Base-by-base conservation (phyloP, 2,329 filamentous ascomycete genomes). In the Tolypocladium ovalisporum region DNA sequence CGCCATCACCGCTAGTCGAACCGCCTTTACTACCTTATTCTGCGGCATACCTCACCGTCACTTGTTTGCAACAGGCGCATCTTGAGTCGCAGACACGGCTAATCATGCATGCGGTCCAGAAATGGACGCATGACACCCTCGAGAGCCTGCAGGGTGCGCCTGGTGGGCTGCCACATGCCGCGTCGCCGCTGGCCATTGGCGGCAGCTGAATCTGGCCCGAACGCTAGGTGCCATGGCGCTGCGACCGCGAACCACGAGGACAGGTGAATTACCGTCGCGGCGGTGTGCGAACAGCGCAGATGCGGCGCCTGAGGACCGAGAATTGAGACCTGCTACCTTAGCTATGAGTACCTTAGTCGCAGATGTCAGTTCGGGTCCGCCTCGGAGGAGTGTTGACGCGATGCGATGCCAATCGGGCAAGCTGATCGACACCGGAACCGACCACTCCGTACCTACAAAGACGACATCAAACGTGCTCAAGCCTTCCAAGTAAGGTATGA, bases 71-170 rank as follows among this genome's bases (percentile, higher is more conserved):
- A 49, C 17, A n/a, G 47, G 47, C 47, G 27, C 47, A n/a, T 51
- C 47, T 51, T 17, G 47, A 19, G 47, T 47, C 42, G 42, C 42
- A 47, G 24, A 29, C 37, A n/a, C 19, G 17, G 47, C 52, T 57
- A 57, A 40, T 27, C 49, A 55, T 56, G 44, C 52, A 29, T 32
- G 52, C 52, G 19, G 54, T 59, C 56, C 42, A 52, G 37, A 52
- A 54, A 9, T 54, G 56, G 53, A 61, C 62, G 61, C 62, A 64
- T 63, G 62, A 62, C 62, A 62, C 58, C 54, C 24, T 47, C 44
- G 42, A 47, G 13, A 17, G 44, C 44, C 15, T 47, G 44, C 44
- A 29, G 44, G 24, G 44, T 47, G 42, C 42, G 22, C 9, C 54
- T 35, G 52, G 55, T 60, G 55, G 52, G 60, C 54, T 56, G 57